phyloP scores from a whole-genome alignment of 164 flowering plant species.

The Pachysandra terminalis region DNA sequence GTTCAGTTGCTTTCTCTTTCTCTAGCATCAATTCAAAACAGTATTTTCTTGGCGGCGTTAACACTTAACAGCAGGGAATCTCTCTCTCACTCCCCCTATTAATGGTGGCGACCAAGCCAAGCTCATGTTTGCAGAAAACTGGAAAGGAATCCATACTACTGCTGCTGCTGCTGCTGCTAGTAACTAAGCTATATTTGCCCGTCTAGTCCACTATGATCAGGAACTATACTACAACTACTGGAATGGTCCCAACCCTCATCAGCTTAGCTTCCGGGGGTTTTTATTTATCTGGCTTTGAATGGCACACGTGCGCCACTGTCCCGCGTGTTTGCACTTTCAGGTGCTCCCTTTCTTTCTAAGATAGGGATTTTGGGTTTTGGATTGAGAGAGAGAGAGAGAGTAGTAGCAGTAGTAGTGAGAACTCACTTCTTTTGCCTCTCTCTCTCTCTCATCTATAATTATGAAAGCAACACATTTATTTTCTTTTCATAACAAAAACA shows the following conservation, averaged over 20 bases:
- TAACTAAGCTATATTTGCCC: too few species aligned
- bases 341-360: slow-evolving; percentile 4
- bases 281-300: not conserved
- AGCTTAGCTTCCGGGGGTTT: slow-evolving; percentile 10
- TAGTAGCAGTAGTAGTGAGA: not conserved
- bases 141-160: not conserved
- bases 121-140: too few species aligned
- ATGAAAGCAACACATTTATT: slow-evolving; percentile 13
- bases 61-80: too few species aligned
- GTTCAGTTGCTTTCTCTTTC: not conserved
- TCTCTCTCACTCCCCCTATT: too few species aligned
- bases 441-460: not conserved
- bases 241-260: not conserved
- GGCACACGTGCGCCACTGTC: slow-evolving; percentile 28
- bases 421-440: not conserved
- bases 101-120: not conserved
- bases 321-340: slow-evolving; percentile 19
- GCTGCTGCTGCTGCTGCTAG: too few species aligned
- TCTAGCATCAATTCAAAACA: not conserved
- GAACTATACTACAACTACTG: too few species aligned
- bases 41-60: too few species aligned
- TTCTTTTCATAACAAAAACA: too few species aligned
- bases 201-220: too few species aligned
- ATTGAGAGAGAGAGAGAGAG: slow-evolving; percentile 1
- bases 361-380: slow-evolving; percentile 2